Evolutionary conservation across 164 flowering plant genomes (phyloP).

Genomic region (Vitis rotundifolia): DNA sequence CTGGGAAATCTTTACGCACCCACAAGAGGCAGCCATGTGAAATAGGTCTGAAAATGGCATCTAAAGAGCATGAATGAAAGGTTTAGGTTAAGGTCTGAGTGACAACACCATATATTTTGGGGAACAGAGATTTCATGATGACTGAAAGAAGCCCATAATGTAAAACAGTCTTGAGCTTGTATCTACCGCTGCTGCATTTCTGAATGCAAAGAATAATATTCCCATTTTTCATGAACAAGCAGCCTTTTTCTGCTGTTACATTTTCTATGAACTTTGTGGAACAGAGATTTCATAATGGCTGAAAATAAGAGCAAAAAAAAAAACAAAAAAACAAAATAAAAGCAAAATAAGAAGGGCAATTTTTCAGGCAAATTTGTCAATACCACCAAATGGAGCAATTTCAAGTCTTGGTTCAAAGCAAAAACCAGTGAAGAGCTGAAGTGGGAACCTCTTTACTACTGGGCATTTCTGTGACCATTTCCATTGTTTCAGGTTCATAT

Average conservation of each 20-base stretch:
- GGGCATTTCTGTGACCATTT: conserved; percentile 93
- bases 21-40: not conserved
- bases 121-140: not conserved
- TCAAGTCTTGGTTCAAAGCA: conserved; percentile 92
- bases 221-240: conserved; percentile 14
- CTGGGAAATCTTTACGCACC: not conserved
- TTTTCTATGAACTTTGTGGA: conserved; percentile 13
- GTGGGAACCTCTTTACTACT: conserved; percentile 78
- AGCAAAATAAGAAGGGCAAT: not conserved
- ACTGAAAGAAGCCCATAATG: not conserved
- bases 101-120: not conserved
- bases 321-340: not conserved
- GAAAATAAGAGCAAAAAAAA: not conserved
- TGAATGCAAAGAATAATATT: conserved; percentile 22
- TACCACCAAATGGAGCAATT: conserved; percentile 40
- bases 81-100: not conserved
- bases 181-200: not conserved
- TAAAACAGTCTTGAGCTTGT: not conserved
- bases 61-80: too few relatives aligned
- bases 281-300: conserved; percentile 10
- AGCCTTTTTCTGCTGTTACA: conserved; percentile 16
- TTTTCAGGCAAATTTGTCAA: not conserved
- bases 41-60: too few relatives aligned
- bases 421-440: conserved; percentile 92
- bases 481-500: conserved; percentile 70